Conservation (phyloP, 208 protist species). For the Vickermania spadyakhi region DNA sequence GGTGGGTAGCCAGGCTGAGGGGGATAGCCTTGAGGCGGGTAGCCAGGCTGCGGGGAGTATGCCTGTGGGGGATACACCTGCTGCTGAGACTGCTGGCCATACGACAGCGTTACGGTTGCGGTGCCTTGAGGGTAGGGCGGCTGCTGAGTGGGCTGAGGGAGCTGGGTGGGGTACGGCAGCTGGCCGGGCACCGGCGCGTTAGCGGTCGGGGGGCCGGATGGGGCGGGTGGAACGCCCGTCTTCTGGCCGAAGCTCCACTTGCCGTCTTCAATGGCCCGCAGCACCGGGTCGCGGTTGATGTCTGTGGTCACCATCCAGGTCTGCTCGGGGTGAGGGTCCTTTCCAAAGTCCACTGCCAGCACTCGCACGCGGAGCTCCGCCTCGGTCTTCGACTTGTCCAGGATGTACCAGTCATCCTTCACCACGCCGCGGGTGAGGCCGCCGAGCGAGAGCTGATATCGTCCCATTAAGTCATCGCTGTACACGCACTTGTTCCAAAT, state of each 20-base stretch:
- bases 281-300: slow-evolving; percentile 5
- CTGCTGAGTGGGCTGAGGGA: not conserved
- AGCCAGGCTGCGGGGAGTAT: slow-evolving; percentile 10
- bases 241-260: not conserved
- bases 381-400: slow-evolving; percentile 25
- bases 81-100: not conserved
- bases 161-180: slow-evolving; percentile 1
- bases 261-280: not conserved
- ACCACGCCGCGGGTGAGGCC: slow-evolving; percentile 42
- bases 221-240: not conserved
- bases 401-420: slow-evolving; percentile 43
- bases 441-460: slow-evolving; percentile 42
- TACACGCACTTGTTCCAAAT: slow-evolving; percentile 53
- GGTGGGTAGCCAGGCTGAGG: slow-evolving; percentile 1
- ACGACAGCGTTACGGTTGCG: slow-evolving; percentile 8
- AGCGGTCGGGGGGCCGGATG: not conserved
- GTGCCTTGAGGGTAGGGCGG: slow-evolving; percentile 8
- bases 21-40: slow-evolving; percentile 11
- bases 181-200: not conserved
- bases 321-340: slow-evolving; percentile 10
- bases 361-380: slow-evolving; percentile 51
- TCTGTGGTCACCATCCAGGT: slow-evolving; percentile 9
- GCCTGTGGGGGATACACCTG: slow-evolving; percentile 3
- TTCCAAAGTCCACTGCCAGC: slow-evolving; percentile 53
- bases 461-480: slow-evolving; percentile 38